Percentiles rank a stretch among this genome's conserved stretches.
Conservation (phyloP, 1,284 basidiomycete species). For the Chalciporus sp. region DNA sequence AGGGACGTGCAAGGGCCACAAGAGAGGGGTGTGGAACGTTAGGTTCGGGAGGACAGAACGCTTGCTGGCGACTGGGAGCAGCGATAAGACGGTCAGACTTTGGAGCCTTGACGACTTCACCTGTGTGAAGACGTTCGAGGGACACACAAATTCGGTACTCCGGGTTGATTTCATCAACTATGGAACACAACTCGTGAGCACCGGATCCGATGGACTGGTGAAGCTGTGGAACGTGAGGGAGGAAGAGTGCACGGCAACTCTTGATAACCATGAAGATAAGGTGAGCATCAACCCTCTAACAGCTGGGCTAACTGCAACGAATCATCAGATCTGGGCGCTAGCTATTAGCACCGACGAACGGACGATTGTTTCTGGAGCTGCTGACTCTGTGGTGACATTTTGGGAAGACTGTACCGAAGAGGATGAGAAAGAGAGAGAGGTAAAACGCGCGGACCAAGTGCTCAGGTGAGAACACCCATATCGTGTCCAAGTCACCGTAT, state of each 20-base stretch:
- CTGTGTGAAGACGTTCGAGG: slow-evolving; percentile 94
- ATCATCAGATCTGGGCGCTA: slow-evolving; percentile 85
- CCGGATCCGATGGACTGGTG: slow-evolving; percentile 92
- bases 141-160: slow-evolving; percentile 96
- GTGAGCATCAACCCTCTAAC: slow-evolving; percentile 42
- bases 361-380: slow-evolving; percentile 88
- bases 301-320: slow-evolving; percentile 2
- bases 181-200: slow-evolving; percentile 87
- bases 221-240: slow-evolving; percentile 94
- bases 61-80: slow-evolving; percentile 90
- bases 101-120: slow-evolving; percentile 93
- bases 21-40: slow-evolving; percentile 95
- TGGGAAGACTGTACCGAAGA: slow-evolving; percentile 93
- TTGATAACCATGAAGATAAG: slow-evolving; percentile 98
- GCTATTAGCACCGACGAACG: slow-evolving; percentile 77
- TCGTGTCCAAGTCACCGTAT: slow-evolving; percentile 9
- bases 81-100: slow-evolving; percentile 91
- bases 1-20: slow-evolving; percentile 94
- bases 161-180: slow-evolving; percentile 86
- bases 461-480: slow-evolving; percentile 62
- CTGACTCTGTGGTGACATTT: slow-evolving; percentile 91
- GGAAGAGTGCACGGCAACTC: slow-evolving; percentile 84
- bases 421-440: slow-evolving; percentile 73
- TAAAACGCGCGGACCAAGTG: slow-evolving; percentile 69
- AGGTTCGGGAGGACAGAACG: slow-evolving; percentile 85